Evolutionary conservation across 2,329 filamentous ascomycete genomes (phyloP).

Genomic region (Fusarium siculi): DNA sequence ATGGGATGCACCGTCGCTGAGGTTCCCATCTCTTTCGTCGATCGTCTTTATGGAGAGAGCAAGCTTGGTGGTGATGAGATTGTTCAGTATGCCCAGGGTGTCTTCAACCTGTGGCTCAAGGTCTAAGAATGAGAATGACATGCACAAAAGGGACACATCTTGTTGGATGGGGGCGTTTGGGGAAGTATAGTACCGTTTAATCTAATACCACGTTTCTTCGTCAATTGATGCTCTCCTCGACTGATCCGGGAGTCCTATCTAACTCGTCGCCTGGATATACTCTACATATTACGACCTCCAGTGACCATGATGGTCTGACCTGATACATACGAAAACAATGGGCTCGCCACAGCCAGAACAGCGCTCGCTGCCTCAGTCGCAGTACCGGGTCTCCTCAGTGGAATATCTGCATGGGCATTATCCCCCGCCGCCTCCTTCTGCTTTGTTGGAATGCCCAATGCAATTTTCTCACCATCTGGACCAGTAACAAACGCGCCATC

Average conservation of each 20-base stretch:
- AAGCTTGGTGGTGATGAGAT: constrained; percentile 97
- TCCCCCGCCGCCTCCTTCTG: constrained; percentile 58
- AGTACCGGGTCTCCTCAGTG: constrained; percentile 78
- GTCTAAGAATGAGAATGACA: constrained; percentile 59
- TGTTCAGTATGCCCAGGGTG: constrained; percentile 92
- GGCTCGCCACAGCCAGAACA: constrained; percentile 82
- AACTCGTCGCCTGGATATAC: not conserved
- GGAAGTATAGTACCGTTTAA: constrained; percentile 47
- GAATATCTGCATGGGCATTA: constrained; percentile 73
- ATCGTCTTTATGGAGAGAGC: constrained; percentile 92
- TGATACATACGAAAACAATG: constrained; percentile 84
- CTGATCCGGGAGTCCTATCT: not conserved
- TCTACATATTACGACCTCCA: constrained; percentile 73
- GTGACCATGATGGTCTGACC: constrained; percentile 91
- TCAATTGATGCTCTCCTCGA: not conserved
- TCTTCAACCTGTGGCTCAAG: constrained; percentile 80
- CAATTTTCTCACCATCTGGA: constrained; percentile 79
- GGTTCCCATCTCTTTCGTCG: constrained; percentile 96
- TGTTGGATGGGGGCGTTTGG: constrained; percentile 46
- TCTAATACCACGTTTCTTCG: constrained; percentile 47
- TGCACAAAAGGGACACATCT: constrained; percentile 39
- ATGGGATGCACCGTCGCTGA: constrained; percentile 95
- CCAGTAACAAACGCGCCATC: constrained; percentile 81
- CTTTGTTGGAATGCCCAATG: constrained; percentile 76
- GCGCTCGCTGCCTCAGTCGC: constrained; percentile 83